phyloP scores from a whole-genome alignment of 176 grass and related monocot genomes.

The Aegilops bicornis region DNA sequence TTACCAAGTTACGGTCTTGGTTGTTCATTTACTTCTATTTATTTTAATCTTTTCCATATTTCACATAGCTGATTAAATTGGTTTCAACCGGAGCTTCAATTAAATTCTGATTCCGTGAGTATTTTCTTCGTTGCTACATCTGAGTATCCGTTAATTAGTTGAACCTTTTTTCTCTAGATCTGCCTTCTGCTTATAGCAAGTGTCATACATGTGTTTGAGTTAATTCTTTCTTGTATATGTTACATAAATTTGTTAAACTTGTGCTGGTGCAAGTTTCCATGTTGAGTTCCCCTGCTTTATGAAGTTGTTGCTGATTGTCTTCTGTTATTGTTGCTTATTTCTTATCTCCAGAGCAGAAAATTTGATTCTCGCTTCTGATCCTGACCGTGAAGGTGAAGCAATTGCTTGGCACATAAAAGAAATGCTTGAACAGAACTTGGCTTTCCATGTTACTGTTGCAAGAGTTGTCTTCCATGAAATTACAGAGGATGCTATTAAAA shows the following conservation, averaged over 20 bases:
- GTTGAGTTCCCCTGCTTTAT: slow-evolving; percentile 4
- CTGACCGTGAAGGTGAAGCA: slow-evolving; percentile 97
- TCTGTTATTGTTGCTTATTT: background rate
- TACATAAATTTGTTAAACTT: background rate
- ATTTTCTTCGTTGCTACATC: slow-evolving; percentile 13
- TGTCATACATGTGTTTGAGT: slow-evolving; percentile 17
- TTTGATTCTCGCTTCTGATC: slow-evolving; percentile 95
- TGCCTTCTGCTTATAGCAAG: slow-evolving; percentile 2
- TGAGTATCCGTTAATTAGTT: background rate
- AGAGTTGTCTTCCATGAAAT: slow-evolving; percentile 96
- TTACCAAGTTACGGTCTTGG: background rate
- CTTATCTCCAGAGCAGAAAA: slow-evolving; percentile 70
- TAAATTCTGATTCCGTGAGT: background rate
- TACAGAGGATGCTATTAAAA: slow-evolving; percentile 72
- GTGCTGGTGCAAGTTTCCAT: background rate
- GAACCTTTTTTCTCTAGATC: slow-evolving; percentile 3
- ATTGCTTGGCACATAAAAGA: slow-evolving; percentile 97
- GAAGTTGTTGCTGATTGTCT: slow-evolving; percentile 16
- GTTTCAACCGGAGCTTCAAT: background rate
- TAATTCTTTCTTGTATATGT: background rate
- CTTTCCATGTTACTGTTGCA: slow-evolving; percentile 55
- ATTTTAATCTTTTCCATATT: background rate
- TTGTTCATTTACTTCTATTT: slow-evolving; percentile 8
- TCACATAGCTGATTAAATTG: slow-evolving; percentile 4
- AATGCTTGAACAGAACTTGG: slow-evolving; percentile 88